A percentile compares a stretch with the other conserved stretches of the same genome.
phyloP scores from a whole-genome alignment of 2,329 filamentous ascomycete genomes.

The Cordyceps farinosa region DNA sequence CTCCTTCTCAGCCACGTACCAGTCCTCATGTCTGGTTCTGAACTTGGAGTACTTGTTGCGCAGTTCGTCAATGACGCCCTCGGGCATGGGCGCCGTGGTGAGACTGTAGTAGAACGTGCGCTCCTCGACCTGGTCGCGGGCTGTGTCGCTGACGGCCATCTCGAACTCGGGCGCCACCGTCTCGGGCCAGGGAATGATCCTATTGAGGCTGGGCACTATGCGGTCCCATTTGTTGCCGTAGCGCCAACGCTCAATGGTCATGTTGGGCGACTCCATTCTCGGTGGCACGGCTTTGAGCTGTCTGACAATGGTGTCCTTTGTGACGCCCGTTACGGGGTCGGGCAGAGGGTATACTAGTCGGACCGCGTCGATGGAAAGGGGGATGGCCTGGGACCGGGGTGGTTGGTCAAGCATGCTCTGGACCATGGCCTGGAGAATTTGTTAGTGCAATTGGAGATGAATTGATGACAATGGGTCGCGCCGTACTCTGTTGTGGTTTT shows the following conservation, averaged over 20 bases:
- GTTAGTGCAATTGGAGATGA: constrained; percentile 20
- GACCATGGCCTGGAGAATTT: constrained; percentile 38
- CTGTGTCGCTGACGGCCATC: constrained; percentile 65
- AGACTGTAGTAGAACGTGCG: constrained; percentile 76
- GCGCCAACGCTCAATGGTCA: constrained; percentile 40
- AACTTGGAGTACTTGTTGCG: constrained; percentile 78
- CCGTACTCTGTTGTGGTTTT: constrained; percentile 62
- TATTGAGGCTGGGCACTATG: constrained; percentile 67
- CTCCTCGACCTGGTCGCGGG: constrained; percentile 70
- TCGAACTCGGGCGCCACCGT: constrained; percentile 45
- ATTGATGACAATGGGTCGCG: not conserved
- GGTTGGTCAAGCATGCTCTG: constrained; percentile 43
- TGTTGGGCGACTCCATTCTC: constrained; percentile 44
- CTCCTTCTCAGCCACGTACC: constrained; percentile 65
- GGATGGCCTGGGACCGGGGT: constrained; percentile 31
- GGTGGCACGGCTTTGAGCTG: constrained; percentile 56
- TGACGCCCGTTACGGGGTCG: constrained; percentile 60
- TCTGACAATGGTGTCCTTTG: constrained; percentile 74
- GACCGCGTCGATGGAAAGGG: constrained; percentile 66
- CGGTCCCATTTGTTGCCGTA: constrained; percentile 46
- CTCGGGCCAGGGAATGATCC: constrained; percentile 73
- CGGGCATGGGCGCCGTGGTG: constrained; percentile 72
- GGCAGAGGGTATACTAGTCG: constrained; percentile 76
- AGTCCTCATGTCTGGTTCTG: constrained; percentile 73
- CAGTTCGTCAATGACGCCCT: constrained; percentile 77